These are phyloP conservation scores for Boletellus ananas DNA, from an alignment of 768 basidiomycete species.

Conservation along the genomic window DNA sequence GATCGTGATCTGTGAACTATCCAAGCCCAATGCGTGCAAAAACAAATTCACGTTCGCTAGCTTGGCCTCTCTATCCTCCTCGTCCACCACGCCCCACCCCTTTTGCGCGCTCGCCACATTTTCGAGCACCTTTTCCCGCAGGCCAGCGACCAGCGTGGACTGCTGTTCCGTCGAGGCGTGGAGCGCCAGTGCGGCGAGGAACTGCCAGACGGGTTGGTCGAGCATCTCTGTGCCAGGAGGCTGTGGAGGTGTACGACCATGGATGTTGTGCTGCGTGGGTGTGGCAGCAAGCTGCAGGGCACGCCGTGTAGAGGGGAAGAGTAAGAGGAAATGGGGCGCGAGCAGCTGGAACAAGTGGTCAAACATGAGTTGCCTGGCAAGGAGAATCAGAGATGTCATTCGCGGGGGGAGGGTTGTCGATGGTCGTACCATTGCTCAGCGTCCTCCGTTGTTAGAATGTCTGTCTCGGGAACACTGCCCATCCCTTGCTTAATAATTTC, in stretches of 20 bases:
- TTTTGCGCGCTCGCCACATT: constrained; percentile 79
- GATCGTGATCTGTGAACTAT: constrained; percentile 67
- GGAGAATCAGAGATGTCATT: constrained; percentile 9
- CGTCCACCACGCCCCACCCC: constrained; percentile 59
- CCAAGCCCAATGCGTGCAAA: constrained; percentile 72
- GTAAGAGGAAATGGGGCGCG: constrained; percentile 64
- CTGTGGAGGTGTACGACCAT: constrained; percentile 66
- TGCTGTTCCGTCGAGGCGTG: constrained; percentile 86
- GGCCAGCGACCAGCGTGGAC: constrained; percentile 73
- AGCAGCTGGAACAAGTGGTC: constrained; percentile 82
- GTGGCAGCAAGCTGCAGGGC: constrained; percentile 37
- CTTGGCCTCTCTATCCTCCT: constrained; percentile 73
- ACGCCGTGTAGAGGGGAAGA: constrained; percentile 90
- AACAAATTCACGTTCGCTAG: constrained; percentile 92
- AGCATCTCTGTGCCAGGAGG: constrained; percentile 51
- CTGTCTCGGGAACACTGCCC: constrained; percentile 48
- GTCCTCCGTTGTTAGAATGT: constrained; percentile 67
- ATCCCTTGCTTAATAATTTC: constrained; percentile 82
- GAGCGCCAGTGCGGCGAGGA: constrained; percentile 84
- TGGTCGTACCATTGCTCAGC: constrained; percentile 70
- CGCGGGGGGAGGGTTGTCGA: neutral
- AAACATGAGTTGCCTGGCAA: constrained; percentile 77
- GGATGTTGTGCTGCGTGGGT: constrained; percentile 32
- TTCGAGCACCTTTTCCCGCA: constrained; percentile 92
- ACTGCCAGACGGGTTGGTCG: constrained; percentile 94